Percentiles rank a stretch among this genome's conserved stretches.
Evolutionary conservation across 2,329 filamentous ascomycete genomes (phyloP).

Genomic region (Beauveria sp.): DNA sequence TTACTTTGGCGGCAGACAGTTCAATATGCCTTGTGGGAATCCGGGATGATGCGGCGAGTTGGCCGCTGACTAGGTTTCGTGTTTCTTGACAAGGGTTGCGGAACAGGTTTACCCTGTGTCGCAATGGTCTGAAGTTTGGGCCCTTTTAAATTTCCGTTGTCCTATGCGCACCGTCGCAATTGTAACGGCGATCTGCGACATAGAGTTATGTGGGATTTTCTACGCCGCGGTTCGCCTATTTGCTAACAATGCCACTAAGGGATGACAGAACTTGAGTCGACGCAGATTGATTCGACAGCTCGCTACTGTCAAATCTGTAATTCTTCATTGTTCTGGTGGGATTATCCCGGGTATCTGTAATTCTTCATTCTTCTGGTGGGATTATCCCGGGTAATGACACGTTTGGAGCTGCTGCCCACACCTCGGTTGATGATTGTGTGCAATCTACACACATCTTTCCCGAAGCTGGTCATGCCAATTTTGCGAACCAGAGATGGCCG

Average conservation of each 20-base stretch:
- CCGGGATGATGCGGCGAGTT: not conserved
- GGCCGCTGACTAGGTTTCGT: not conserved
- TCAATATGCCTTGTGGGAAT: not conserved
- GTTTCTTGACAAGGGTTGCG: not conserved
- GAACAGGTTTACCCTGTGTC: not conserved
- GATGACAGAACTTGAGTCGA: too few species aligned
- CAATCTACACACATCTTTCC: not conserved
- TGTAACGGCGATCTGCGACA: not conserved
- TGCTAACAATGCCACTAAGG: too few species aligned
- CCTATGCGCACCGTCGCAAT: not conserved
- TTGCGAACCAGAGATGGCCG: not conserved
- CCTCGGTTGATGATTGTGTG: not conserved
- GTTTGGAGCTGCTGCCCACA: not conserved
- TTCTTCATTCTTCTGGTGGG: too few species aligned
- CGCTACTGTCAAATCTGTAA: too few species aligned
- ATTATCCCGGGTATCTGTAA: too few species aligned
- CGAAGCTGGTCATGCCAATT: not conserved
- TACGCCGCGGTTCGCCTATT: too few species aligned
- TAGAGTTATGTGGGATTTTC: too few species aligned
- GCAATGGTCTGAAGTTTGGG: not conserved
- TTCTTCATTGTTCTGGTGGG: too few species aligned
- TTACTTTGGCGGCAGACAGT: too few species aligned
- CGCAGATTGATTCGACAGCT: too few species aligned
- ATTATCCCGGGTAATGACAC: too few species aligned
- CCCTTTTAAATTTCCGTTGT: not conserved